Evolutionary conservation across 768 basidiomycete species (phyloP), one percentile per base, ranked within the genome.

Genomic region (Mycena maculata): DNA sequence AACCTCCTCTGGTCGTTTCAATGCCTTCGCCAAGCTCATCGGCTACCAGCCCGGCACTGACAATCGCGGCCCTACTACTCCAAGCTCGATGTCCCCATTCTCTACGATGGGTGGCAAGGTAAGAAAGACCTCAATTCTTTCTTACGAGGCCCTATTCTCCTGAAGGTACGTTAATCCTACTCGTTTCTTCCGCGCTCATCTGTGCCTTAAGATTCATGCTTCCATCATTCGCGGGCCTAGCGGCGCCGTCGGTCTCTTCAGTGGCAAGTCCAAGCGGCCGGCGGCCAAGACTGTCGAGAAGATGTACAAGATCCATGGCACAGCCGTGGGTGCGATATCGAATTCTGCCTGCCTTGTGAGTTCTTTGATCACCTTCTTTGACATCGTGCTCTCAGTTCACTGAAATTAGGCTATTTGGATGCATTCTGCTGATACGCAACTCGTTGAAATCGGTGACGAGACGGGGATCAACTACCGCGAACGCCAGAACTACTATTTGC

Each of bases 171-270:
- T 53, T 20, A 16, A 23, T 25, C 27, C 47, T n/a, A n/a, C n/a
- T n/a, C n/a, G n/a, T n/a, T n/a, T n/a, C n/a, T n/a, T n/a, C n/a
- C n/a, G n/a, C n/a, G n/a, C n/a, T n/a, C n/a, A n/a, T n/a, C n/a
- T 49, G n/a, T 16, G 8, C 9, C n/a, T 9, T 33, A 30, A 62
- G 60, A 62, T 54, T n/a, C 23, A 61, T 22, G 60, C 49, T 18
- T 41, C 48, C 7, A 20, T 53, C 39, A 53, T 62, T 47, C 44
- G 50, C n/a, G 60, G 60, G 6, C 52, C 60, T 31, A 62, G 25
- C 2, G 60, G 60, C 18, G 52, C 60, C 13, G 42, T 33, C 1
- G 61, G 52, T 12, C 52, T 63, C 31, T 55, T 63, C 25, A 27
- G 25, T 20, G 53, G 61, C n/a, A n/a, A n/a, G n/a, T n/a, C n/a